Percentiles rank a stretch among this genome's conserved stretches.
Evolutionary conservation across 2,329 filamentous ascomycete species (phyloP).

Genomic region (Ploettnerulaceae sp.): DNA sequence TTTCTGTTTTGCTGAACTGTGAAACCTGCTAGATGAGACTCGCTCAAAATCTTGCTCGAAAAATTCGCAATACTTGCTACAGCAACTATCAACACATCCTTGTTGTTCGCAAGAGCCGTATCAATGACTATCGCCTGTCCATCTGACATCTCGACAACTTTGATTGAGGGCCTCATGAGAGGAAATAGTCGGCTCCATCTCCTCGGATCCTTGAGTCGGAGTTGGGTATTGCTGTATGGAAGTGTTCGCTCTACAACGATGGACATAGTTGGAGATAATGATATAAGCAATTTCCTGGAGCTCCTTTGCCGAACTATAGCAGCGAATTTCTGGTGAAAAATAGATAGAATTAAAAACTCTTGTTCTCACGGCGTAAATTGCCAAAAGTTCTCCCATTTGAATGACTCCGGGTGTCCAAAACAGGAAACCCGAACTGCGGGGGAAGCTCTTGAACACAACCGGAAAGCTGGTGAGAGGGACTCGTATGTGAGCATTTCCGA

Average conservation of each 20-base stretch:
- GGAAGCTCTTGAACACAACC: slow-evolving; percentile 3
- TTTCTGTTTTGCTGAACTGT: slow-evolving; percentile 9
- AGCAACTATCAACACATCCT: slow-evolving; percentile 19
- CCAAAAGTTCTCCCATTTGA: slow-evolving; percentile 4
- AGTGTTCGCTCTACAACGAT: slow-evolving; percentile 26
- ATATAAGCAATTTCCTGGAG: too few species aligned
- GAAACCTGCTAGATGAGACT: slow-evolving; percentile 23
- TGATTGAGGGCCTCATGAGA: slow-evolving; percentile 27
- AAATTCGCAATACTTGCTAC: slow-evolving; percentile 21
- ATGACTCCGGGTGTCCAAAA: slow-evolving; percentile 12
- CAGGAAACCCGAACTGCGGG: slow-evolving; percentile 19
- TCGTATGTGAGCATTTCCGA: background rate
- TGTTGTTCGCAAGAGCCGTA: slow-evolving; percentile 12
- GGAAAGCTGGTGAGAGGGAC: background rate
- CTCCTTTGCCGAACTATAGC: too few species aligned
- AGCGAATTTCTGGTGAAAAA: background rate
- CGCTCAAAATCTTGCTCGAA: slow-evolving; percentile 25
- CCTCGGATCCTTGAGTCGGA: slow-evolving; percentile 21
- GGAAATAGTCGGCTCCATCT: slow-evolving; percentile 26
- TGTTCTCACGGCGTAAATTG: background rate
- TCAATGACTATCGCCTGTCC: slow-evolving; percentile 20
- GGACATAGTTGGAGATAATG: slow-evolving; percentile 26
- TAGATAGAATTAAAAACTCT: background rate
- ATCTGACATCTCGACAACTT: slow-evolving; percentile 11
- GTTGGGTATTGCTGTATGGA: slow-evolving; percentile 20